Evolutionary conservation across 2,329 filamentous ascomycete genomes (phyloP), one percentile per base, ranked within the genome.

Genomic region (Shiraia sp.): DNA sequence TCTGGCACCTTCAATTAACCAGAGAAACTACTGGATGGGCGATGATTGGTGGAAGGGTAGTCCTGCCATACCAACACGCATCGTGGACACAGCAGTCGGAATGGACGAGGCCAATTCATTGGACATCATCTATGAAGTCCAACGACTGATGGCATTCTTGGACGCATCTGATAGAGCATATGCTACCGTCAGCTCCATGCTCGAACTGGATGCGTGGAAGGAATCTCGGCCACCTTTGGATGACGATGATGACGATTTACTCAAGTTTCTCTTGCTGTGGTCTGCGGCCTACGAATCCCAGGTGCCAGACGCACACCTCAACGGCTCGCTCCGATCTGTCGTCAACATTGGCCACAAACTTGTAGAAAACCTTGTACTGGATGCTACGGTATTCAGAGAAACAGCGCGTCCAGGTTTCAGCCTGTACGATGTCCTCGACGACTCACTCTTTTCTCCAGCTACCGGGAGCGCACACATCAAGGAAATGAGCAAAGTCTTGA

Each of bases 31-130:
- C 53, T 79, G 79, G 30, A 63, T 75, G 38, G 75, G 82, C 44
- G 52, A 71, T 2, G 76, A 81, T 9, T 86, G 82, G 82, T 86
- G 82, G 82, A 79, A 77, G 53, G 82, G 82, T 14, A 73, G 72
- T 22, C 60, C 74, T 0, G 76, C 81, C 17, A 67, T 73, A 22
- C 62, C 75, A 10, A 72, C 77, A 3, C 75, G 73, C 32, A 75
- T 79, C 15, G 72, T 82, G n/a, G 72, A 76, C 36, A 57, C 73
- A 42, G 55, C 54, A 25, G 46, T 58, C 4, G 54, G 66, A 5
- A 47, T 55, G 22, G 61, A 61, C 6, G 53, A 55, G n/a, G 56
- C 65, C 38, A 34, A 54, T 10, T 53, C 54, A 2, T 36, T 65
- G n/a, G 71, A 74, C 2, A 65, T 83, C 13, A 62, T 84, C 8